Conservation (phyloP, 768 basidiomycete species). For the Trametes coccinea region DNA sequence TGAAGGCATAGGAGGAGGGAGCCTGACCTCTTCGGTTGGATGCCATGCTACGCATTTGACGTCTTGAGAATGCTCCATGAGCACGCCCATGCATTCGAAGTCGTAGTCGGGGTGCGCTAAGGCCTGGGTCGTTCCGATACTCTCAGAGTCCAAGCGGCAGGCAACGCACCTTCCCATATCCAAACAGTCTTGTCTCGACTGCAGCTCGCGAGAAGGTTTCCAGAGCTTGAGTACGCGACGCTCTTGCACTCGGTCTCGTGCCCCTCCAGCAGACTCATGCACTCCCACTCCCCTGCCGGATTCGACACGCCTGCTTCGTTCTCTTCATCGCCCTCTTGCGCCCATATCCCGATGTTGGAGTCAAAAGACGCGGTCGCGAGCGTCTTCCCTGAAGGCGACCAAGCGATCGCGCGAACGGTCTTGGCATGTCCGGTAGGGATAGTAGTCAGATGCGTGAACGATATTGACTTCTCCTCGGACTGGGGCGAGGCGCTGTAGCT, state of each 20-base stretch:
- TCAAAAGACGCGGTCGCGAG: slow-evolving; percentile 95
- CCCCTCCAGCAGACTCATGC: slow-evolving; percentile 82
- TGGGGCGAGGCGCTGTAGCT: slow-evolving; percentile 46
- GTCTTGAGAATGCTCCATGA: slow-evolving; percentile 97
- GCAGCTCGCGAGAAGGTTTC: slow-evolving; percentile 86
- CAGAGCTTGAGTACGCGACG: slow-evolving; percentile 79
- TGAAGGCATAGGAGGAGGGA: background rate
- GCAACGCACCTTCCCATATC: slow-evolving; percentile 89
- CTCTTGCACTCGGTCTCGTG: slow-evolving; percentile 98
- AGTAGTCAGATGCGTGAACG: slow-evolving; percentile 57
- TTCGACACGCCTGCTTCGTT: slow-evolving; percentile 30
- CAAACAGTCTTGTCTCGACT: slow-evolving; percentile 97
- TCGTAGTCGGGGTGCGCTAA: slow-evolving; percentile 88
- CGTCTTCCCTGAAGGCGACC: slow-evolving; percentile 84
- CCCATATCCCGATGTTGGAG: slow-evolving; percentile 90
- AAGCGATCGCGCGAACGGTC: slow-evolving; percentile 83
- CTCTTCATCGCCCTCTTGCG: slow-evolving; percentile 54
- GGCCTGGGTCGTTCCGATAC: background rate
- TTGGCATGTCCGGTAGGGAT: slow-evolving; percentile 86
- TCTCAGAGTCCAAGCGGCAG: background rate
- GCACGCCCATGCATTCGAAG: slow-evolving; percentile 91
- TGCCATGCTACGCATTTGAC: slow-evolving; percentile 97
- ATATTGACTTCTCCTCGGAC: slow-evolving; percentile 24
- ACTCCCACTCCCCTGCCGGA: slow-evolving; percentile 65
- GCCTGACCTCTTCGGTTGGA: slow-evolving; percentile 84